Evolutionary conservation across 352 stramenopile genomes (phyloP).

Genomic region (Pythium oligandrum): DNA sequence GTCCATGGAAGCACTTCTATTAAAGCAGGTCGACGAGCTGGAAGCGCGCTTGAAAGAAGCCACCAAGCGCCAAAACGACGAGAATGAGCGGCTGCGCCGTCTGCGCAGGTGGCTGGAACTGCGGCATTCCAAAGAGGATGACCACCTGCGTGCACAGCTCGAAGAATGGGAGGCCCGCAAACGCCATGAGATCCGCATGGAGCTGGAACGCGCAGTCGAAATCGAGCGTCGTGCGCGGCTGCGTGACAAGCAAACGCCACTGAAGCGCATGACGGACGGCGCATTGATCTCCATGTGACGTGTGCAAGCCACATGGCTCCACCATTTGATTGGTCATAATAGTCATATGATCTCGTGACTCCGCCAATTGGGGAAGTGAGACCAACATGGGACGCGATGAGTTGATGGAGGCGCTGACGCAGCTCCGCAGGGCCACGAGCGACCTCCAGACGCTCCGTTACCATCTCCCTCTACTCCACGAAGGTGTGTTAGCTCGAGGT

Average conservation of each 20-base stretch:
- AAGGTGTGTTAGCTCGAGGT: constrained; percentile 16
- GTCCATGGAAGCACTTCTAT: constrained; percentile 22
- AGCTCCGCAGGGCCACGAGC: constrained; percentile 16
- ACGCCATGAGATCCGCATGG: constrained; percentile 47
- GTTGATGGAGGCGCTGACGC: constrained; percentile 35
- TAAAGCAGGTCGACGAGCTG: constrained; percentile 26
- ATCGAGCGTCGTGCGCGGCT: constrained; percentile 30
- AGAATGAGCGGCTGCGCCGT: constrained; percentile 42
- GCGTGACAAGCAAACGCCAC: constrained; percentile 10
- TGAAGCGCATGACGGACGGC: not conserved
- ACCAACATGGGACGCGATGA: constrained; percentile 38
- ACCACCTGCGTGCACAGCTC: constrained; percentile 27
- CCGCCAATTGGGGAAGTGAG: not conserved
- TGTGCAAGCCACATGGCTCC: too few species aligned
- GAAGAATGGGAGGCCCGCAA: constrained; percentile 36
- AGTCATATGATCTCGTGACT: not conserved
- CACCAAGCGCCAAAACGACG: constrained; percentile 20
- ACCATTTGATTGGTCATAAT: constrained; percentile 1
- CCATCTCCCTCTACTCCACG: constrained; percentile 18
- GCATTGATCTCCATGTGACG: too few species aligned
- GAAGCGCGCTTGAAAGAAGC: constrained; percentile 19
- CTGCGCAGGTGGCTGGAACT: constrained; percentile 40
- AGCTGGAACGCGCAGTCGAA: constrained; percentile 65
- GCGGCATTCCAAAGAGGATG: constrained; percentile 47
- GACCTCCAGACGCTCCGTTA: constrained; percentile 16